phyloP scores from a whole-genome alignment of 495 filamentous ascomycete genomes.

The Talaromyces adpressus region DNA sequence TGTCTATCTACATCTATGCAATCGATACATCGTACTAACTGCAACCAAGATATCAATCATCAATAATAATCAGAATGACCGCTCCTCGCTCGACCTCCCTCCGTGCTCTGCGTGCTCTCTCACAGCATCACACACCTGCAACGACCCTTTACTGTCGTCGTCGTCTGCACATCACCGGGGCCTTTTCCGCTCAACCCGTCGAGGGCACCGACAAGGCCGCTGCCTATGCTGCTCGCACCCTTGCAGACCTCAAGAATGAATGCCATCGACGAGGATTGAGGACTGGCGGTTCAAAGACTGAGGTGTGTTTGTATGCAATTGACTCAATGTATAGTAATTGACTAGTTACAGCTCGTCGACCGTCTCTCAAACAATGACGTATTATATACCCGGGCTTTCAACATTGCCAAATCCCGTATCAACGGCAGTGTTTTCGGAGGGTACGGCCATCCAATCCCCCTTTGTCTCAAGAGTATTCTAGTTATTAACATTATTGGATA shows the following conservation, averaged over 20 bases:
- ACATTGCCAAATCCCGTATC: conserved; percentile 44
- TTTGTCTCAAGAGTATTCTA: neutral
- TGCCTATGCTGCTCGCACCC: conserved; percentile 25
- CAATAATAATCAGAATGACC: conserved; percentile 27
- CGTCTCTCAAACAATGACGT: conserved; percentile 48
- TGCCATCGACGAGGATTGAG: conserved; percentile 30
- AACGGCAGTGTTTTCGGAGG: conserved; percentile 33
- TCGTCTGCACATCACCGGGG: conserved; percentile 47
- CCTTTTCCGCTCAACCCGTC: conserved; percentile 37
- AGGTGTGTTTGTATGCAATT: conserved; percentile 19
- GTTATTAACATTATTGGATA: conserved; percentile 4
- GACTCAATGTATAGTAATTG: too few species aligned
- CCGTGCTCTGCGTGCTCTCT: conserved; percentile 40
- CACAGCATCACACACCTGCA: conserved; percentile 31
- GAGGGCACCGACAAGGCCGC: conserved; percentile 28
- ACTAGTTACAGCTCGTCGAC: conserved; percentile 32
- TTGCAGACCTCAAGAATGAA: conserved; percentile 35
- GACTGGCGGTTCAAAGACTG: conserved; percentile 26
- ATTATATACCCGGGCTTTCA: conserved; percentile 45
- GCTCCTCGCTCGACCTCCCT: conserved; percentile 43
- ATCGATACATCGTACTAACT: neutral
- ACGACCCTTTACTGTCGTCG: conserved; percentile 28
- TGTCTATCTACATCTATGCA: neutral
- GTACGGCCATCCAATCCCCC: conserved; percentile 21
- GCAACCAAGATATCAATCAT: neutral